phyloP scores from a whole-genome alignment of 2,329 filamentous ascomycete species.

The Trichoderma guizhouense region DNA sequence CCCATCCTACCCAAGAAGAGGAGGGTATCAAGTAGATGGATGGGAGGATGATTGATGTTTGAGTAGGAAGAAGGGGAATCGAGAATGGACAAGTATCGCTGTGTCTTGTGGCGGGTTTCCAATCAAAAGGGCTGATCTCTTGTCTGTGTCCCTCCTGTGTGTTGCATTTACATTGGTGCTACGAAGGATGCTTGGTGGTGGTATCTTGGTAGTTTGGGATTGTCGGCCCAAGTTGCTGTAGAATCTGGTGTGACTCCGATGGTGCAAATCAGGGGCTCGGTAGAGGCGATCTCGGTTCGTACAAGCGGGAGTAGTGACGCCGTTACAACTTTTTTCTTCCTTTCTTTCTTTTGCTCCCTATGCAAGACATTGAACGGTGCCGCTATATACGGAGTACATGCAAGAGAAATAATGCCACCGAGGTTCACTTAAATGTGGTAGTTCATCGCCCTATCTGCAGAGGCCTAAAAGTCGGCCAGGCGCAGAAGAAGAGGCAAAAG shows the following conservation, averaged over 20 bases:
- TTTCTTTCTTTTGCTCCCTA: too few species aligned
- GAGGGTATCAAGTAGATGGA: background rate
- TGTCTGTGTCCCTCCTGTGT: background rate
- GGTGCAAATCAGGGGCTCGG: conserved; percentile 6
- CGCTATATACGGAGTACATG: background rate
- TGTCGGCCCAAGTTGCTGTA: background rate
- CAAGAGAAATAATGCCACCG: background rate
- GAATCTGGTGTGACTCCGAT: conserved; percentile 2
- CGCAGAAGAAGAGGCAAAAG: background rate
- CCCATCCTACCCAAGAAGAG: background rate
- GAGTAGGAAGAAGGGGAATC: too few species aligned
- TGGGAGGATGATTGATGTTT: background rate
- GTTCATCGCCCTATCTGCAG: background rate
- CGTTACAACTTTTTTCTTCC: background rate
- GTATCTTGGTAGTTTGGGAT: background rate
- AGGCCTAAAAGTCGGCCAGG: background rate
- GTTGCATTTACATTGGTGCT: background rate
- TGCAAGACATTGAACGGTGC: background rate
- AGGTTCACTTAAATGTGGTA: background rate
- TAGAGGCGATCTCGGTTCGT: conserved; percentile 7
- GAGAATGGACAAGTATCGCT: too few species aligned
- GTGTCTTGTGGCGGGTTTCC: background rate
- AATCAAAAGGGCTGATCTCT: background rate
- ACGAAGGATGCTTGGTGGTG: background rate
- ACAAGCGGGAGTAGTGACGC: background rate